phyloP scores from a whole-genome alignment of 2,329 filamentous ascomycete genomes.

The Dactylonectria macrodidyma region DNA sequence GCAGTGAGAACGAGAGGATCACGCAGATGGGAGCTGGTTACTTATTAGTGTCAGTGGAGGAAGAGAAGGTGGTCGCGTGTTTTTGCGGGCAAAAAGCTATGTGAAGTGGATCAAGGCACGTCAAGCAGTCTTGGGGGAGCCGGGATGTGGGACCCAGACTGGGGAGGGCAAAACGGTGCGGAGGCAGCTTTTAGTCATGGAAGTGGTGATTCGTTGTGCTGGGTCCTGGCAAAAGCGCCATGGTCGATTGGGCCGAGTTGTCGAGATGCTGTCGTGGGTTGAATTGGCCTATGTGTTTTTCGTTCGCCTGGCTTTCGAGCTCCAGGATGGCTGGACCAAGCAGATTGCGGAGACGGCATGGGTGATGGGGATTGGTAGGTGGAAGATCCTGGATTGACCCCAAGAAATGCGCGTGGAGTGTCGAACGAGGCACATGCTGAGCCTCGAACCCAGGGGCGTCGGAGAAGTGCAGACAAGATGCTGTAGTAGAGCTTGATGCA shows the following conservation, averaged over 20 bases:
- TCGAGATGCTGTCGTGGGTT: constrained; percentile 26
- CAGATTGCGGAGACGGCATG: constrained; percentile 34
- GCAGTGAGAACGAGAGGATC: constrained; percentile 21
- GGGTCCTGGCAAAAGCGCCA: constrained; percentile 17
- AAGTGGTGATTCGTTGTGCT: constrained; percentile 33
- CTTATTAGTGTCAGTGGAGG: constrained; percentile 43
- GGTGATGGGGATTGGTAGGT: constrained; percentile 24
- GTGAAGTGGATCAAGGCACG: constrained; percentile 44
- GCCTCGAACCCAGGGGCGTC: constrained; percentile 14
- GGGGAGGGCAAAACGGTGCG: constrained; percentile 39
- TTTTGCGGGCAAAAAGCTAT: constrained; percentile 48
- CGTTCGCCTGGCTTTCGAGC: constrained; percentile 10
- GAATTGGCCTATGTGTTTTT: constrained; percentile 15
- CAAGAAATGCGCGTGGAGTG: constrained; percentile 31
- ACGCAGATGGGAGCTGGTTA: constrained; percentile 41
- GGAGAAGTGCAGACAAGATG: constrained; percentile 20
- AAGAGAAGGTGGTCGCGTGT: constrained; percentile 45
- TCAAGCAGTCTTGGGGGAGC: constrained; percentile 44
- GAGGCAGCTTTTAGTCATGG: constrained; percentile 37
- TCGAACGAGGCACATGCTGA: constrained; percentile 31
- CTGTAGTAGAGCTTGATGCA: constrained; percentile 4
- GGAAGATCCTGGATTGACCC: constrained; percentile 27
- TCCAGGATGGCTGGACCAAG: constrained; percentile 24
- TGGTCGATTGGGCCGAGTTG: constrained; percentile 30
- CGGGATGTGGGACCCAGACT: constrained; percentile 47